A percentile compares a stretch with the other conserved stretches of the same genome.
Evolutionary conservation across 2,329 filamentous ascomycete genomes (phyloP).

Genomic region (Fusarium piperis): DNA sequence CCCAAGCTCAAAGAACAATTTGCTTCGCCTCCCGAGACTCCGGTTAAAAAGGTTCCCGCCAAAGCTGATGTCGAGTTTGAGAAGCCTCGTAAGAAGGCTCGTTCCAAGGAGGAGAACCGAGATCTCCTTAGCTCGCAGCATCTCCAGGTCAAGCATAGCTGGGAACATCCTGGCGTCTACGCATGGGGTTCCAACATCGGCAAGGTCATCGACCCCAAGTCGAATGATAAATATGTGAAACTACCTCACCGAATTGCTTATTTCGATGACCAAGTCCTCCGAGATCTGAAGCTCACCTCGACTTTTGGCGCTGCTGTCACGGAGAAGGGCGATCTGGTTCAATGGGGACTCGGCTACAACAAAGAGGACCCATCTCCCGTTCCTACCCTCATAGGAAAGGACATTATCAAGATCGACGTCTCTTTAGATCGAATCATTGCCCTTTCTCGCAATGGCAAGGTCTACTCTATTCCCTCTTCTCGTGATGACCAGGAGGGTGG

Average conservation of each 20-base stretch:
- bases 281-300: constrained; percentile 86
- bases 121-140: constrained; percentile 86
- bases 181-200: constrained; percentile 91
- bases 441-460: constrained; percentile 75
- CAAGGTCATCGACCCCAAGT: constrained; percentile 85
- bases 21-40: constrained; percentile 23
- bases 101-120: constrained; percentile 75
- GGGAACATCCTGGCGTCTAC: constrained; percentile 87
- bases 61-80: constrained; percentile 74
- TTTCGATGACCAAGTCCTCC: constrained; percentile 85
- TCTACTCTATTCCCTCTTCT: constrained; percentile 87
- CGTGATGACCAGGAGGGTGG: constrained; percentile 74
- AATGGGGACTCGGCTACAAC: constrained; percentile 88
- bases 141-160: constrained; percentile 85
- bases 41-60: constrained; percentile 21
- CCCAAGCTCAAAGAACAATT: constrained; percentile 46
- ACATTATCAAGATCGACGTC: constrained; percentile 78
- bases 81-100: constrained; percentile 65
- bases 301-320: constrained; percentile 87
- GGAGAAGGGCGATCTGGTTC: constrained; percentile 87
- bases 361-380: constrained; percentile 70
- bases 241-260: constrained; percentile 79
- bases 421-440: constrained; percentile 87
- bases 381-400: constrained; percentile 81
- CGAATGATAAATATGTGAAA: constrained; percentile 80